Conservation (phyloP, 192 early-diverging fungal genomes). For the Gigaspora rosea region DNA sequence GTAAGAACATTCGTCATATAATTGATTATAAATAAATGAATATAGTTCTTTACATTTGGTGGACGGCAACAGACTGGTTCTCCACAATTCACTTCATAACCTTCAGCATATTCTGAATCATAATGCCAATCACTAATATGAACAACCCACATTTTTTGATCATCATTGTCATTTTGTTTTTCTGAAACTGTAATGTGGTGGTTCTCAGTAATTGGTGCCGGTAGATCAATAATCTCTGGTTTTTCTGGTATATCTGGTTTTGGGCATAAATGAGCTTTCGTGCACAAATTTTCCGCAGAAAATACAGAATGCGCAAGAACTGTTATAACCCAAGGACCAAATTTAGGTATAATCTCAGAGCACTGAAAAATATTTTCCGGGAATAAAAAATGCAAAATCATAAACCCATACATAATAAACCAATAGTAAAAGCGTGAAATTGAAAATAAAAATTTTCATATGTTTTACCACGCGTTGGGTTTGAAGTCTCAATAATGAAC, state of each 20-base stretch:
- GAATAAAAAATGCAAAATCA: not conserved
- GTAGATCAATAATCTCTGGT: not conserved
- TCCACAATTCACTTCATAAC: conserved; percentile 29
- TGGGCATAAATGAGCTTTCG: conserved; percentile 14
- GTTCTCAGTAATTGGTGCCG: not conserved
- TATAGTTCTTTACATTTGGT: not conserved
- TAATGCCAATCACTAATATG: conserved; percentile 33
- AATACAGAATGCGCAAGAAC: conserved; percentile 19
- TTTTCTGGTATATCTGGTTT: not conserved
- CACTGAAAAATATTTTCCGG: not conserved
- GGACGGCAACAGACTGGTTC: conserved; percentile 32
- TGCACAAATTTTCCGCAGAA: conserved; percentile 5
- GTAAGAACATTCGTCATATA: too few species aligned
- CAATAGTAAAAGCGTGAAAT: not conserved
- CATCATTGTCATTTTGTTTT: not conserved
- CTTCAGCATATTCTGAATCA: conserved; percentile 28
- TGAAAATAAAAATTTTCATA: too few species aligned
- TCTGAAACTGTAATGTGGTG: not conserved
- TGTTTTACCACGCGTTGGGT: conserved; percentile 7
- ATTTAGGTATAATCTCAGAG: conserved; percentile 9
- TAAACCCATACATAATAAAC: not conserved
- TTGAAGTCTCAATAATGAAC: not conserved
- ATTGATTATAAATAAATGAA: too few species aligned
- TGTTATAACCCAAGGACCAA: conserved; percentile 15
- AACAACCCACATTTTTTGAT: conserved; percentile 15